Percentiles rank a stretch among this genome's conserved stretches.
Evolutionary conservation across 257 asterid species (phyloP).

Genomic region (Schizonepeta tenuifolia): DNA sequence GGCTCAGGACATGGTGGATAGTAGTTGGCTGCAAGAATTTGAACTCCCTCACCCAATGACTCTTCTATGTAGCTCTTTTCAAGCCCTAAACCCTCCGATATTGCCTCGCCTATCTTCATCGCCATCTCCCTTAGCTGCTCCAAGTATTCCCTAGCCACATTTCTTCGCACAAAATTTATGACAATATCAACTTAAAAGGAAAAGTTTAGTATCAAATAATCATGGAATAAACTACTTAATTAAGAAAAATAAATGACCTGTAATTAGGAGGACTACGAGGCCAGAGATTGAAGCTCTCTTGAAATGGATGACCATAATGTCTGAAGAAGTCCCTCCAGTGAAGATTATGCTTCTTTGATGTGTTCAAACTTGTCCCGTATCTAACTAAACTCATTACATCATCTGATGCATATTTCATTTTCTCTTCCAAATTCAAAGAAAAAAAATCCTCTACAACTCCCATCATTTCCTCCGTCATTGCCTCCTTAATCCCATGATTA

Average conservation of each 20-base stretch:
- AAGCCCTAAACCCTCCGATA: constrained; percentile 64
- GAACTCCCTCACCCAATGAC: constrained; percentile 48
- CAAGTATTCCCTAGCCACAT: constrained; percentile 48
- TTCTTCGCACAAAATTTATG: constrained; percentile 35
- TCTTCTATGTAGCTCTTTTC: constrained; percentile 43
- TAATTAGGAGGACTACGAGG: constrained; percentile 52
- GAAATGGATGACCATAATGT: constrained; percentile 54
- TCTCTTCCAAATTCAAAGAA: constrained; percentile 39
- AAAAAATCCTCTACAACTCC: constrained; percentile 46
- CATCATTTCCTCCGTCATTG: constrained; percentile 44
- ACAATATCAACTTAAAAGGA: too few relatives aligned
- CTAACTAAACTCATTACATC: constrained; percentile 62
- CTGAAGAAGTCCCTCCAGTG: constrained; percentile 72
- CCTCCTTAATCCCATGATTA: constrained; percentile 48
- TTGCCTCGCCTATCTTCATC: constrained; percentile 40
- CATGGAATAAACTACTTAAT: too few relatives aligned
- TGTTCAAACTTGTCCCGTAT: constrained; percentile 66
- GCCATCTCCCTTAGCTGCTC: constrained; percentile 49
- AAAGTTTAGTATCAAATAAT: too few relatives aligned
- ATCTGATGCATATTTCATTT: constrained; percentile 53
- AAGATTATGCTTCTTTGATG: constrained; percentile 41
- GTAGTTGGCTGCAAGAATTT: constrained; percentile 52
- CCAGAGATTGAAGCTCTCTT: constrained; percentile 49
- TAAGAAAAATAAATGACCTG: constrained; percentile 37
- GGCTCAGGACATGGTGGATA: constrained; percentile 78